Percentiles rank a stretch among this genome's conserved stretches.
Evolutionary conservation across 225 moss, liverwort and hornwort species (phyloP).

Genomic region (Anthoceros angustus): DNA sequence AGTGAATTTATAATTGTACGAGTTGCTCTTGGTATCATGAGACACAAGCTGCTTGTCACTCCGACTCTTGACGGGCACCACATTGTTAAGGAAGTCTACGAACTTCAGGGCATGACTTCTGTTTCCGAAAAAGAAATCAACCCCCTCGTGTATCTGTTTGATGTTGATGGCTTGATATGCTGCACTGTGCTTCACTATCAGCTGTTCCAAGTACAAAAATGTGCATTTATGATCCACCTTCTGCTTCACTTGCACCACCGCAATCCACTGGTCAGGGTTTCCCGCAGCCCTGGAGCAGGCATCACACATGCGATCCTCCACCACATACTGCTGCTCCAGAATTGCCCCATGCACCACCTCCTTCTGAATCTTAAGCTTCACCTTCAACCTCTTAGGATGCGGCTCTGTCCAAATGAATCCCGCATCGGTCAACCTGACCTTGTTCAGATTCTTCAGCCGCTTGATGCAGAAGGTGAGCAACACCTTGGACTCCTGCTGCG

Average conservation of each 20-base stretch:
- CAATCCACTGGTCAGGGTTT: slow-evolving; percentile 99
- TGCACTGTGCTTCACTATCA: slow-evolving; percentile 72
- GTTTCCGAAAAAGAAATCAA: slow-evolving; percentile 81
- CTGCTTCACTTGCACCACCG: slow-evolving; percentile 79
- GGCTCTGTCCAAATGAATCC: slow-evolving; percentile 96
- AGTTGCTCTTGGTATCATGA: slow-evolving; percentile 84
- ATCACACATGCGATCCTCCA: slow-evolving; percentile 96
- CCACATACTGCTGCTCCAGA: slow-evolving; percentile 74
- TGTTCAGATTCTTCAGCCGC: slow-evolving; percentile 73
- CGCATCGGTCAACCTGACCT: slow-evolving; percentile 79
- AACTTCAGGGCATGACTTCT: slow-evolving; percentile 86
- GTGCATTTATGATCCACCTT: slow-evolving; percentile 98
- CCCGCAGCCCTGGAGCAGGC: slow-evolving; percentile 69
- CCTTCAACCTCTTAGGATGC: slow-evolving; percentile 80
- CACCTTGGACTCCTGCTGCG: slow-evolving; percentile 87
- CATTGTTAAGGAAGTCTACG: slow-evolving; percentile 73
- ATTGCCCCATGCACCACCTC: slow-evolving; percentile 96
- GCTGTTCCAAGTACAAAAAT: slow-evolving; percentile 81
- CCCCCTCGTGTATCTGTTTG: slow-evolving; percentile 88
- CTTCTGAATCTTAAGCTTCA: slow-evolving; percentile 92
- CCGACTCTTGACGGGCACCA: slow-evolving; percentile 63
- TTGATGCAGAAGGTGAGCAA: slow-evolving; percentile 88
- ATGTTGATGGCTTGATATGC: slow-evolving; percentile 72
- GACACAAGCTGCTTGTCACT: slow-evolving; percentile 96
- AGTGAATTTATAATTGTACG: slow-evolving; percentile 85